phyloP scores from a whole-genome alignment of 441 rosid genomes.

The Gossypium trilobum region DNA sequence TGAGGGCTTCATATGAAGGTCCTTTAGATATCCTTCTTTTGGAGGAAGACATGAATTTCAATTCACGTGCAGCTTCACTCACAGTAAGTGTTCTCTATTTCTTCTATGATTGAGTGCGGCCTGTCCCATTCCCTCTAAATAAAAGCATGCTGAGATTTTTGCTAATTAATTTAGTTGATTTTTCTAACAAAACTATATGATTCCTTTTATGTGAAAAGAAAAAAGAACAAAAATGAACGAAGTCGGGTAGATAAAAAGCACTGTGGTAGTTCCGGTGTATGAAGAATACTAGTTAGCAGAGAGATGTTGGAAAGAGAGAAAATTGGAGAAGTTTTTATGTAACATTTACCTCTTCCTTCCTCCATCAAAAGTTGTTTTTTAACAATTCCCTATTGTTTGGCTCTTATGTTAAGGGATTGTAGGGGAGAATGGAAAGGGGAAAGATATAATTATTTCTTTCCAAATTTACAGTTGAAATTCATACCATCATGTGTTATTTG shows the following conservation, averaged over 20 bases:
- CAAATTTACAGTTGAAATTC: background rate
- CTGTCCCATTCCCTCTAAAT: background rate
- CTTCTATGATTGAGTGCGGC: background rate
- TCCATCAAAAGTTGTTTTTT: background rate
- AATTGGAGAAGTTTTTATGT: background rate
- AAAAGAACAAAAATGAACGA: background rate
- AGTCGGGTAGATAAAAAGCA: background rate
- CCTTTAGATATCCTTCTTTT: constrained; percentile 49
- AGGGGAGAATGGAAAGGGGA: background rate
- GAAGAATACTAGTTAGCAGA: background rate
- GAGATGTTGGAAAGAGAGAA: background rate
- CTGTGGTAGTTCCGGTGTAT: background rate
- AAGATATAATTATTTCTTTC: background rate
- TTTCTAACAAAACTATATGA: background rate
- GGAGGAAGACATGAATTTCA: constrained; percentile 80
- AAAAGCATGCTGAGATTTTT: constrained; percentile 6
- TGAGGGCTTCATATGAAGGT: constrained; percentile 48
- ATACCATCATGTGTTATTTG: background rate
- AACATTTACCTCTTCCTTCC: background rate
- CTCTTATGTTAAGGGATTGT: background rate
- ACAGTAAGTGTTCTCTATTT: constrained; percentile 35
- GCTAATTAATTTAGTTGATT: background rate
- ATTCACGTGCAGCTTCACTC: constrained; percentile 73
- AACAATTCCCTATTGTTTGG: background rate
- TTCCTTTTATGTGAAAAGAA: background rate